Base-by-base conservation (phyloP, 208 protist species). In the Leishmania amazonensis region DNA sequence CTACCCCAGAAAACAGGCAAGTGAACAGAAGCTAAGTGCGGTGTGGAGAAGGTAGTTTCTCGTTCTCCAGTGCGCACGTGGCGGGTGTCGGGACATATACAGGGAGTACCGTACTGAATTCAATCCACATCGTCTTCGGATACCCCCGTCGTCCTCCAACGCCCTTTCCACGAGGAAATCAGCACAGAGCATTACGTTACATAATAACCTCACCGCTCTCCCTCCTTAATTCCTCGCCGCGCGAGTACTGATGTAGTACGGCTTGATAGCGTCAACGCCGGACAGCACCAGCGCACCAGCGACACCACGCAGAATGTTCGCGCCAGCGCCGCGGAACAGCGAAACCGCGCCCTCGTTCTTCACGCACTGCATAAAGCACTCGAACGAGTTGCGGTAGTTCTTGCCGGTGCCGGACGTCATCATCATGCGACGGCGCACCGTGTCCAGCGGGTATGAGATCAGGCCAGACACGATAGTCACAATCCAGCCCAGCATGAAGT, bases 401-500 rank as follows among this genome's bases (percentile, higher is more conserved):
- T 89, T 85, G 71, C 85, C 85, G 58, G 87, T 89, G 70, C 90
- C 89, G 35, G 93, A 93, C 79, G 90, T 94, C 91, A 99, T 99
- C 96, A 99, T 98, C 89, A 99, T 96, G 83, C 98, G 95, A 89
- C 98, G 93, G 79, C 98, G 95, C 81, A 99, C 94, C 31, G 99
- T 99, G 92, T 99, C 99, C 83, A 99, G 90, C 64, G 99, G 99
- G 87, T 99, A 99, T 53, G 91, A 95, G 74, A 96, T 85, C 62
- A 94, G 86, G 38, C 90, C 89, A 82, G 90, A 85, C 64, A 93
- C 84, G 79, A 94, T 91, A 49, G 88, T 96, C 84, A 95, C 91
- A 35, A 86, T 53, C 90, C 89, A 95, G 51, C 89, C 89, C 72
- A 94, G 92, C 47, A 93, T 68, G 80, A 95, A 94, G 89, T 94